Evolutionary conservation across 371 early-diverging fungal species (phyloP).

Genomic region (Syncephalis plumigaleata): DNA sequence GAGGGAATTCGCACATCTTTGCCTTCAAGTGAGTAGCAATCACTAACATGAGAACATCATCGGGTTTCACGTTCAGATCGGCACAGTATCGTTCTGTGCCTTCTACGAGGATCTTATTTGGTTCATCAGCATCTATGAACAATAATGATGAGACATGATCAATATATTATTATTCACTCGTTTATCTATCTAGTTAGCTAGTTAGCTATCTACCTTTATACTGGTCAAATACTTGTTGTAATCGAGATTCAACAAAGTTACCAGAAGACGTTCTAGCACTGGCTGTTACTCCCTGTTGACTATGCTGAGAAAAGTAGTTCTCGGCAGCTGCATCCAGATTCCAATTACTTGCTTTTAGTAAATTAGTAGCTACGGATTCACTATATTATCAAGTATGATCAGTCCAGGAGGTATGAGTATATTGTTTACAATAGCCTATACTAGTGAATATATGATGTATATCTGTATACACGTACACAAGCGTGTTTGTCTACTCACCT

Average conservation of each 20-base stretch:
- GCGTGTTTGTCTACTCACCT: no score
- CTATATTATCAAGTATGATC: no score
- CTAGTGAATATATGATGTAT: no score
- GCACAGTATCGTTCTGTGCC: constrained; percentile 51
- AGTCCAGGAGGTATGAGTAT: no score
- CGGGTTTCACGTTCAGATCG: constrained; percentile 60
- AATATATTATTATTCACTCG: neutral
- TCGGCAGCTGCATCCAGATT: constrained; percentile 47
- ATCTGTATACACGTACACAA: no score
- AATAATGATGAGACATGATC: no score
- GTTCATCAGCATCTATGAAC: constrained; percentile 38
- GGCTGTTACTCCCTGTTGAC: neutral
- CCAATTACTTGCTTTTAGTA: constrained; percentile 37
- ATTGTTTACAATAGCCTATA: no score
- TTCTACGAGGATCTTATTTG: constrained; percentile 48
- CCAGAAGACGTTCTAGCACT: neutral
- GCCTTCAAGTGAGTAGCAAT: constrained; percentile 52
- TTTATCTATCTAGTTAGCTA: neutral
- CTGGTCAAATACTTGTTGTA: constrained; percentile 36
- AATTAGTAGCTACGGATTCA: constrained; percentile 26
- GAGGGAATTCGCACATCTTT: constrained; percentile 58
- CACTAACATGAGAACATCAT: constrained; percentile 53
- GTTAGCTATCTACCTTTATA: constrained; percentile 33
- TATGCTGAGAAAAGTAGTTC: constrained; percentile 24
- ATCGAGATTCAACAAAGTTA: constrained; percentile 8